Conservation (phyloP, 2,329 filamentous ascomycete genomes). For the Pseudogymnoascus sp. region DNA sequence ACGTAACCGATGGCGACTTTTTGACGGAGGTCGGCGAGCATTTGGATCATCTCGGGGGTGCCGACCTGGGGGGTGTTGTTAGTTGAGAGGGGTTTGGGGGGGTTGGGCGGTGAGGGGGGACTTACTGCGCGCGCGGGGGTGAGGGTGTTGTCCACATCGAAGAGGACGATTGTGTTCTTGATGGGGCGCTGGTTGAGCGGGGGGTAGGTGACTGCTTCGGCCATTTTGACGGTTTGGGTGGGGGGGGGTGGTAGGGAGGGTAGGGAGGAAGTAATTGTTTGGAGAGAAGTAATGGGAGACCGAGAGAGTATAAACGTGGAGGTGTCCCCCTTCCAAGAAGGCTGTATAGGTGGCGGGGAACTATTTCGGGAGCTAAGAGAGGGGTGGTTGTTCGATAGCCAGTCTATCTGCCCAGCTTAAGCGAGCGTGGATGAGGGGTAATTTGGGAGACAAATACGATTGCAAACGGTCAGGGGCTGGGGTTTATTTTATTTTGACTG, state of each 20-base stretch:
- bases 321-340: not conserved
- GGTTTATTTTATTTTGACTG: not conserved
- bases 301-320: not conserved
- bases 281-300: not conserved
- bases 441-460: not conserved
- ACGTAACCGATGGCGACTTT: constrained; percentile 88
- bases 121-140: constrained; percentile 70
- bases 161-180: constrained; percentile 89
- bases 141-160: constrained; percentile 92
- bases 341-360: constrained; percentile 7
- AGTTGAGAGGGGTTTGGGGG: constrained; percentile 10
- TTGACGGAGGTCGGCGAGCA: constrained; percentile 72
- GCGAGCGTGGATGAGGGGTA: constrained; percentile 5
- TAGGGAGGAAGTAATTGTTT: not conserved
- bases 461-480: constrained; percentile 1
- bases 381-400: not conserved
- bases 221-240: not conserved
- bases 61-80: constrained; percentile 42
- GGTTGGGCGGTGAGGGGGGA: constrained; percentile 14
- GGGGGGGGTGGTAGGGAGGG: not conserved
- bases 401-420: not conserved
- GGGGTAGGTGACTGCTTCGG: constrained; percentile 35
- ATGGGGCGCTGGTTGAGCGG: constrained; percentile 75
- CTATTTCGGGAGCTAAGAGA: constrained; percentile 8
- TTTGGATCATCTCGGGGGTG: constrained; percentile 71